A percentile compares a stretch with the other conserved stretches of the same genome.
phyloP scores from a whole-genome alignment of 179 eudicot species.

The Monotropa hypopitys region DNA sequence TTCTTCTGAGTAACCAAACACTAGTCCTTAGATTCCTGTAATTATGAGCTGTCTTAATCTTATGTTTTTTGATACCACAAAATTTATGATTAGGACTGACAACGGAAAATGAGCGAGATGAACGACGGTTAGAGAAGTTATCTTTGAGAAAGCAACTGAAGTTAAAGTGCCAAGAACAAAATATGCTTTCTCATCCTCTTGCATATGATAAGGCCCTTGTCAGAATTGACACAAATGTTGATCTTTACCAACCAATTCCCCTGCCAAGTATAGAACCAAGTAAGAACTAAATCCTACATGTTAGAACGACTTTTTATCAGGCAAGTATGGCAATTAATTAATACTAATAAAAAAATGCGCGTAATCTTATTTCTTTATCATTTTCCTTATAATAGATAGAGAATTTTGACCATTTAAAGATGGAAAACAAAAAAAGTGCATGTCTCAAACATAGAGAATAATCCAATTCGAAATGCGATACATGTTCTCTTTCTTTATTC shows the following conservation, averaged over 20 bases:
- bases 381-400: background rate
- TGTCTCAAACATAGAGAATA: background rate
- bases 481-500: background rate
- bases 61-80: background rate
- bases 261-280: conserved; percentile 32
- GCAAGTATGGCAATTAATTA: background rate
- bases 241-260: conserved; percentile 26
- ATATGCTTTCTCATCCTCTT: conserved; percentile 16
- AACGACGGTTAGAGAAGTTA: conserved; percentile 57
- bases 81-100: conserved; percentile 31
- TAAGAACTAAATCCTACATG: conserved; percentile 11
- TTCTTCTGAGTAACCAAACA: background rate
- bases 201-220: conserved; percentile 25
- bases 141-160: conserved; percentile 73
- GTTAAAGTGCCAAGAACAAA: conserved; percentile 60
- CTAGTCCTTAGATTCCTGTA: background rate
- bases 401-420: background rate
- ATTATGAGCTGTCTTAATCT: background rate
- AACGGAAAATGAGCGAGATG: conserved; percentile 49
- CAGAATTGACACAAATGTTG: conserved; percentile 24
- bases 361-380: background rate
- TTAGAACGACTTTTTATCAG: background rate
- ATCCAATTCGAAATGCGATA: background rate
- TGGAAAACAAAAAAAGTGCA: background rate
- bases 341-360: too few relatives aligned